Base-by-base conservation (phyloP, 495 filamentous ascomycete species). In the Extremus antarcticus region DNA sequence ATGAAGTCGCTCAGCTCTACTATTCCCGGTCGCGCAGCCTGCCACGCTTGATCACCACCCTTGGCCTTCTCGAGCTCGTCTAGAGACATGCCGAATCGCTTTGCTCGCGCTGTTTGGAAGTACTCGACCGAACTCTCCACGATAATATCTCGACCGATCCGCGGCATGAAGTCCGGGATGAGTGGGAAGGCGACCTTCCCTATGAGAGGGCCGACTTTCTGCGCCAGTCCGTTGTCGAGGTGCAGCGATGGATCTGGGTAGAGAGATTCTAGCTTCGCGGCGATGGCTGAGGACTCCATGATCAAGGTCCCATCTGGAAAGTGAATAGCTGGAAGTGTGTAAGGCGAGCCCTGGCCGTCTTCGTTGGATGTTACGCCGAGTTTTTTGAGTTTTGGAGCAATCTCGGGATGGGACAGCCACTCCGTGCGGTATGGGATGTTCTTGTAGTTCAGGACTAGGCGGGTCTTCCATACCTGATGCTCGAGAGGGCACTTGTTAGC, bases 401-500 rank as follows among this genome's bases (percentile, higher is more conserved):
- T 70, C 46, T 83, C 76, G 3, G 80, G 81, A 63, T 84, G 84
- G 60, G 85, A 78, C 53, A 79, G 65, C 80, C 79, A 85, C 74
- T 80, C 70, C 3, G 82, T 86, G 54, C 72, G 70, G 68, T 83
- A 84, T 47, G 76, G 70, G n/a, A 85, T 63, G 7, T 69, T 67
- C 63, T 86, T 85, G 70, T 73, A 80, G 67, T 84, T 83, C 38
- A 86, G 68, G 3, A 68, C 41, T 15, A 85, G 57, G 2, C 81
- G 79, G 45, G 77, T 80, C 83, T 49, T 47, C 19, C 17, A 52
- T 11, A 23, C 79, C 76, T 64, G 77, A 82, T 35, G 29, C 4
- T 35, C n/a, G n/a, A n/a, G n/a, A n/a, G n/a, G n/a, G n/a, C n/a
- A n/a, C n/a, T n/a, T n/a, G n/a, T n/a, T n/a, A n/a, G n/a, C n/a